Evolutionary conservation across 73 alveolate genomes (phyloP), one percentile per base, ranked within the genome.

Genomic region (Blepharisma stoltei): DNA sequence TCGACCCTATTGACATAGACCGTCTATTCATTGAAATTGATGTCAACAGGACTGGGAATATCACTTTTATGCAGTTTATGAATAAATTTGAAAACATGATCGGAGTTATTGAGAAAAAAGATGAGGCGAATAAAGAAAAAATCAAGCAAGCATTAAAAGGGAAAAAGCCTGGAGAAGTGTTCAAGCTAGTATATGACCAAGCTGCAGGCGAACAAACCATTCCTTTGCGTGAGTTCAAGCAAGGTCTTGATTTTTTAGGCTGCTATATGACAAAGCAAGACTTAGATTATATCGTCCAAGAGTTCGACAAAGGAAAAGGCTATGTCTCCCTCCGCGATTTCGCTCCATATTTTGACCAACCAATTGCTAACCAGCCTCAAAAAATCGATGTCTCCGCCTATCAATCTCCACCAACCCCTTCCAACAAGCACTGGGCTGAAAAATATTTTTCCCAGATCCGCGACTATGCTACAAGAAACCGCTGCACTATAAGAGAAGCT

Each of bases 1-100:
- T 60, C 14, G 23, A 25, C 18, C 46, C 14, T 14, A 60, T 60
- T 60, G 73, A 60, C 23, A 60, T 60, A 18, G 73, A 60, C 0
- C 14, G 46, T 9, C 45, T 60, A 1, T 60, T 14, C 5, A 18
- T 9, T 14, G 73, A 60, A 60, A n/a, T 60, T 60, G 73, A 60
- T 60, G 73, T 38, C 5, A 60, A 60, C 45, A n/a, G 46, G 38
- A 38, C 14, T 5, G 73, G 73, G 11, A 14, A 38, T 8, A 38
- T 60, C 49, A 60, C 73, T 20, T 60, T 60, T 60, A 60, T 60
- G 73, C 46, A 60, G 45, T 60, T 60, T 25, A 14, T 18, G 73
- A 60, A n/a, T 14, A 60, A 60, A 60, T 60, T 1, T 60, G 73
- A 60, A 38, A 60, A 0, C 2, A 18, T 14, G 14, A 18, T 60